Base-by-base conservation (phyloP, 2,329 filamentous ascomycete genomes). In the Fusarium sp. region DNA sequence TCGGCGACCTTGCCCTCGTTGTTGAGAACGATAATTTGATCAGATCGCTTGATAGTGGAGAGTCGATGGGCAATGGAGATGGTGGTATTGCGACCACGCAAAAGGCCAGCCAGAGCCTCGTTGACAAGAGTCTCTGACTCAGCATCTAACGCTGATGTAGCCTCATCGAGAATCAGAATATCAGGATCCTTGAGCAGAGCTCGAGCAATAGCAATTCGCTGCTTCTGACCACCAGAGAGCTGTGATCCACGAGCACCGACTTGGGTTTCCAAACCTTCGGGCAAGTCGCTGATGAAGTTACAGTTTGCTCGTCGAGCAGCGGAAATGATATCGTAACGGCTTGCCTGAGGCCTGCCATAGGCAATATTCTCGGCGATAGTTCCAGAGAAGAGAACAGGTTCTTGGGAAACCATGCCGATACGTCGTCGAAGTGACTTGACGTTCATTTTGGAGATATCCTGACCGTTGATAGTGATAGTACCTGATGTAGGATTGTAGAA, bases 61-160 rank as follows among this genome's bases (percentile, higher is more conserved):
- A 99, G 85, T 47, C 96, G 90, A 80, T 99, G 96, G 1, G 96
- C 96, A 74, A 99, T 99, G 54, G 93, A 97, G 76, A 99, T 98
- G 13, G 96, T 99, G 0, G 96, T 99, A 79, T 96, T 97, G 75
- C 91, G 92, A 32, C 94, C 94, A 66, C 89, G 87, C 28, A 99
- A 89, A 33, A 99, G 85, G 44, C 89, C 89, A 8, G 89, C 89
- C 4, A 99, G 85, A 5, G 96, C 96, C 73, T 93, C 90, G 77
- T 99, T 99, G 62, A 99, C 96, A 4, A 98, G 87, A 0, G 96
- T 98, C 79, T 99, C 96, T 0, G 93, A 97, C 79, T 99, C 96
- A 15, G 96, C 96, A 77, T 99, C 96, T 9, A 99, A 86, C 1
- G 96, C 96, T 4, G 93, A 97, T 1, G 96, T 99, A 19, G 96